phyloP scores from a whole-genome alignment of 164 flowering plant species.

The grape (Vitis vinifera) region DNA sequence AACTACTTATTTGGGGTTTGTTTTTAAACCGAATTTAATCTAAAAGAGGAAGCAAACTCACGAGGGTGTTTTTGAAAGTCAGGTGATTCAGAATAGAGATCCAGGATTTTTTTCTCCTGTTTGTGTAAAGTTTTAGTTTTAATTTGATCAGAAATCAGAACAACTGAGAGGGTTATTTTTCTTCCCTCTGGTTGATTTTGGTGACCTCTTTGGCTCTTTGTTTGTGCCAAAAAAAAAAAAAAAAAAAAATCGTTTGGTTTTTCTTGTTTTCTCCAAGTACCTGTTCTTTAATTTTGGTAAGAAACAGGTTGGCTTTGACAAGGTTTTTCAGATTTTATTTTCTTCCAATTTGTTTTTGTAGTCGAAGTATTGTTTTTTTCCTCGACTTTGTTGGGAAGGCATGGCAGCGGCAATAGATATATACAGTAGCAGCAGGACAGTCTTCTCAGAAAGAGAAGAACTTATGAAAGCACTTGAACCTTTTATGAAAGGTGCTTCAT shows the following conservation, averaged over 20 bases:
- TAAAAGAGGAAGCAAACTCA: conserved; percentile 6
- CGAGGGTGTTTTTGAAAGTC: conserved; percentile 22
- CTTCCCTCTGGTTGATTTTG: conserved; percentile 15
- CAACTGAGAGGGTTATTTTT: conserved; percentile 29
- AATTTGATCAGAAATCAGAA: conserved; percentile 2
- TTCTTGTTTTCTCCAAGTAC: conserved; percentile 5
- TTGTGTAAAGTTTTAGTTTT: not conserved
- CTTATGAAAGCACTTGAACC: conserved; percentile 60
- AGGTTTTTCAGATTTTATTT: not conserved
- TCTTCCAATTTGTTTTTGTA: not conserved
- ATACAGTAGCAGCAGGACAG: conserved; percentile 24
- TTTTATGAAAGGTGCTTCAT: conserved; percentile 51
- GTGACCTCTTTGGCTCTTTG: not conserved
- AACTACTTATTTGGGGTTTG: conserved; percentile 22
- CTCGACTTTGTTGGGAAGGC: not conserved
- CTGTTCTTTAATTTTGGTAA: conserved; percentile 30
- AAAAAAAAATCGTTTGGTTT: not conserved
- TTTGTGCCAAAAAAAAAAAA: not conserved
- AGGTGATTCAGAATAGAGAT: conserved; percentile 31
- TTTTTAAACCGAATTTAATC: conserved; percentile 6
- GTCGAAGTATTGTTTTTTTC: not conserved
- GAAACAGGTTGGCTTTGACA: conserved; percentile 13
- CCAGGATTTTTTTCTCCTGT: conserved; percentile 12
- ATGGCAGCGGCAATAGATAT: conserved; percentile 57
- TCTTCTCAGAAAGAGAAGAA: conserved; percentile 41